Conservation (phyloP, 495 filamentous ascomycete genomes). For the Apiosordaria backusii region DNA sequence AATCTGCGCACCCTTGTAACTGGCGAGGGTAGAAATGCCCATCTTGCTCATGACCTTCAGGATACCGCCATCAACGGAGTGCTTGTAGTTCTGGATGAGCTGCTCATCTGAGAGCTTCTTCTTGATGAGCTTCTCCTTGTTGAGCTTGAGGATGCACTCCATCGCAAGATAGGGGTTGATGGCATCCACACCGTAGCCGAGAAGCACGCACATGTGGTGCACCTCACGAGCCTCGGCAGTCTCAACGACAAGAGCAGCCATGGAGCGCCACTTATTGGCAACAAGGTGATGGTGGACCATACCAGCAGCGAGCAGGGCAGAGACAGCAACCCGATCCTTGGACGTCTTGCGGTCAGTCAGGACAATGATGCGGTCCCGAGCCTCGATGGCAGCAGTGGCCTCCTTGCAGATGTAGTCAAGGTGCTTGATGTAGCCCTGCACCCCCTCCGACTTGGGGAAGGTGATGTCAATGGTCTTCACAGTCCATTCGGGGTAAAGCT, state of each 20-base stretch:
- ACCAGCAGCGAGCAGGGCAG: constrained; percentile 83
- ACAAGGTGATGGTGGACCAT: constrained; percentile 98
- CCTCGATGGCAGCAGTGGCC: constrained; percentile 78
- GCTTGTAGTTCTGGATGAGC: constrained; percentile 95
- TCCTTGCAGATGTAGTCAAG: constrained; percentile 88
- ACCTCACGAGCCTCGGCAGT: constrained; percentile 97
- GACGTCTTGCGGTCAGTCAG: constrained; percentile 89
- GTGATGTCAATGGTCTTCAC: constrained; percentile 96
- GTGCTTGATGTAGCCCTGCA: constrained; percentile 81
- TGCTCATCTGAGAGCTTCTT: constrained; percentile 81
- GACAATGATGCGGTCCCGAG: constrained; percentile 81
- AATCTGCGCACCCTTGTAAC: constrained; percentile 99
- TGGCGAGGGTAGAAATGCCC: constrained; percentile 97
- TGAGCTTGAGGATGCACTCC: constrained; percentile 98
- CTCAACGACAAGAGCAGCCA: constrained; percentile 85
- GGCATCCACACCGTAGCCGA: constrained; percentile 94
- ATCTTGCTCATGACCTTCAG: constrained; percentile 99
- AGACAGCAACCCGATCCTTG: constrained; percentile 80
- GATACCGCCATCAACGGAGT: constrained; percentile 96
- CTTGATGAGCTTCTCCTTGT: constrained; percentile 89
- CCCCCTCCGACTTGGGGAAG: constrained; percentile 83
- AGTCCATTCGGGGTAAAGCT: constrained; percentile 76
- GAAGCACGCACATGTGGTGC: constrained; percentile 96
- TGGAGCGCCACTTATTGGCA: constrained; percentile 91
- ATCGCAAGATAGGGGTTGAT: constrained; percentile 97